Base-by-base conservation (phyloP, 2,329 filamentous ascomycete species). In the Claviceps quebecensis region DNA sequence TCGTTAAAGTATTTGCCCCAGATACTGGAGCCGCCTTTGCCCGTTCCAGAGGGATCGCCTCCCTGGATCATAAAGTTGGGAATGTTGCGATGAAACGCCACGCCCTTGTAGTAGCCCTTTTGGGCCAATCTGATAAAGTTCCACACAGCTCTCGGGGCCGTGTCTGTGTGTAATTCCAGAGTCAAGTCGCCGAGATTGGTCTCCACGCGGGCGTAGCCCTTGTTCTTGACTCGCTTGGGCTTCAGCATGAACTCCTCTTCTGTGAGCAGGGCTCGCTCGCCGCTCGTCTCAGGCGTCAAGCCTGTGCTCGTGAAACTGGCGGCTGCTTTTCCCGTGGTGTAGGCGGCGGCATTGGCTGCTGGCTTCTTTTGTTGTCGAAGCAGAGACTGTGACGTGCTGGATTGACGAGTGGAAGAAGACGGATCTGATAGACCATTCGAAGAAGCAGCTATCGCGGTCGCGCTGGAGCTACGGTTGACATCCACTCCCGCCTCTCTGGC, bases 221-320 rank as follows among this genome's bases (percentile, higher is more conserved):
- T 94, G 58, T 79, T 80, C 69, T 95, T 95, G 54, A 98, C 82
- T 41, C 88, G 81, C 60, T 84, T 86, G 6, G 90, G 89, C 66
- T 87, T 88, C 50, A 98, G 77, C 86, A 98, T 94, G 68, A 91
- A 98, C 64, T 97, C 90, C 69, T 98, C 93, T 56, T 96, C 89
- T 1, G 85, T 87, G 46, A 98, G 76, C 46, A 94, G 72, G 4
- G 93, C 91, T 50, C 90, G 78, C 61, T 94, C 88, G 58, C 81
- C 85, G 51, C 86, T 90, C 0, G 93, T 98, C 63, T 94, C 86
- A 0, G 90, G 90, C 0, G 91, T 96, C 49, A 98, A 70, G 5
- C 93, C 91, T 0, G 93, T 98, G 59, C 87, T 94, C 7, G 93
- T 98, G 67, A 97, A 95, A 55, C 88, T 95, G 7, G 91, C 91